Base-by-base conservation (phyloP, 768 basidiomycete genomes). In the Russula dissimulans region DNA sequence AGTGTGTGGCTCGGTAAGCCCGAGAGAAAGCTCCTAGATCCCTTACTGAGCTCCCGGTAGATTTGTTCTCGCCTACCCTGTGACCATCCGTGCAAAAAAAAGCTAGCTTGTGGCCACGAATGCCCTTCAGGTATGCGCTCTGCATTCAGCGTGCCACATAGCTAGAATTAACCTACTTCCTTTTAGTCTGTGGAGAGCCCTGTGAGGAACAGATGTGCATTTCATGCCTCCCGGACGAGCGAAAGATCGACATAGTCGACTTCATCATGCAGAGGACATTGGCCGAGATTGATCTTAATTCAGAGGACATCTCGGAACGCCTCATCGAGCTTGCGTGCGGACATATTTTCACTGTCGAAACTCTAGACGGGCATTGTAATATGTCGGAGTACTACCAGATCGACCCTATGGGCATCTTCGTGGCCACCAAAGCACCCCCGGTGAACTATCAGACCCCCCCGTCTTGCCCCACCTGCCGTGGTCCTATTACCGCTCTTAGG, bases 341-440 rank as follows among this genome's bases (percentile, higher is more conserved):
- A 1, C 76, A 78, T 60, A 65, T 69, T 43, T 75, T 77, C 64
- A 76, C 76, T 0, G 71, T 75, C 6, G 74, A 73, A 60, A 74
- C 74, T 0, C 67, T 78, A 4, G 76, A 77, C 46, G 75, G 75
- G 0, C 67, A 70, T 44, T 72, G 70, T 61, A 54, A 64, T 3
- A 67, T 77, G 63, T 26, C 48, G 11, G 59, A 67, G 0, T 72
- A 69, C 60, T 77, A 77, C 61, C 54, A 64, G 7, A 29, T 60
- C 9, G 67, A 71, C 46, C 8, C 17, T 0, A 59, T 69, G 54
- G 73, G 69, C 9, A 36, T 32, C 1, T 74, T 63, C 59, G 43
- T 61, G 0, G 62, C 56, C 0, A 67, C 67, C 31, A 68, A 68
- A n/a, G 59, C 65, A 3, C 74, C 72, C 1, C 67, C 69, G 1